Conservation (phyloP, 176 grass and related monocot species). For the Carex cristatella region DNA sequence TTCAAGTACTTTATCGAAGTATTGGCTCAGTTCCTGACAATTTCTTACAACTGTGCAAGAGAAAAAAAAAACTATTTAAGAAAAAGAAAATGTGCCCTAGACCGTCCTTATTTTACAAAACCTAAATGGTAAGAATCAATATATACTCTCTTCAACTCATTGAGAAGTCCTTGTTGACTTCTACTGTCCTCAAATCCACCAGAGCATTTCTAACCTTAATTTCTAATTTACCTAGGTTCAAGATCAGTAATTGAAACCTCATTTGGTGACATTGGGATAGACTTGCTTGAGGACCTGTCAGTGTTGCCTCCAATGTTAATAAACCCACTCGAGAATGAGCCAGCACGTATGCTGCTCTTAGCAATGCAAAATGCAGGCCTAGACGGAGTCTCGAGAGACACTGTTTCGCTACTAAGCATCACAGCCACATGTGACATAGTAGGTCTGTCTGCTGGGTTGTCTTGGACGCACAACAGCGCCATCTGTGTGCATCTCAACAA, state of each 20-base stretch:
- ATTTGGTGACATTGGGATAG: conserved; percentile 14
- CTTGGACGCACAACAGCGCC: conserved; percentile 29
- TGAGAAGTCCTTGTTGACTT: neutral
- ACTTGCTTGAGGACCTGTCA: neutral
- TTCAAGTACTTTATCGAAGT: neutral
- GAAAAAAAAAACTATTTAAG: neutral
- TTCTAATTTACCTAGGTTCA: conserved; percentile 25
- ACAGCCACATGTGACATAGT: conserved; percentile 25
- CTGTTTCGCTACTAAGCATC: conserved; percentile 29
- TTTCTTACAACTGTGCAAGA: neutral
- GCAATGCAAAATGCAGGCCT: conserved; percentile 25
- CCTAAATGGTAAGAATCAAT: neutral
- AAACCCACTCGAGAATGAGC: neutral
- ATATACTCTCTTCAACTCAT: neutral
- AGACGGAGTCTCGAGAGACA: conserved; percentile 19
- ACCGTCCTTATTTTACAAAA: neutral
- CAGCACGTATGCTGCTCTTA: neutral
- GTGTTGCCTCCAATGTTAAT: neutral
- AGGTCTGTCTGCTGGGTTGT: conserved; percentile 22
- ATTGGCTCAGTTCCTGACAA: neutral
- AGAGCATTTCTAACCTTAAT: neutral
- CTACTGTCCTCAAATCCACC: neutral
- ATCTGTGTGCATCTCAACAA: conserved; percentile 30
- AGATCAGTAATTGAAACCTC: conserved; percentile 35
- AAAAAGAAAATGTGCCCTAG: neutral